Evolutionary conservation across 176 grass and related monocot species (phyloP), one percentile per base, ranked within the genome.

Genomic region (Saccharum spontaneum): DNA sequence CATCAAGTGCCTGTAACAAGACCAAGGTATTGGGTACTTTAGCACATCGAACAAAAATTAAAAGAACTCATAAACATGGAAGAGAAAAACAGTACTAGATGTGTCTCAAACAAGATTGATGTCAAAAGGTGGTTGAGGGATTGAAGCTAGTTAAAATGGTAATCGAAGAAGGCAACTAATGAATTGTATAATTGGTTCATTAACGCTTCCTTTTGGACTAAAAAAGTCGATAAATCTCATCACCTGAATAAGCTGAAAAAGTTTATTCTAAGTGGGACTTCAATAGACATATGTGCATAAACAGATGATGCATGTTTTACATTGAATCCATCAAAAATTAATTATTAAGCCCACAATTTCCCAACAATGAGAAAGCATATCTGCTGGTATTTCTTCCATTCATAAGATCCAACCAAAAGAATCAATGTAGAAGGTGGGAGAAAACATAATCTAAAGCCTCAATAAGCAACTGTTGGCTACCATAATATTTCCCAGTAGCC

Each of bases 1-100:
- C 97, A 87, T 99, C 97, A 84, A 99, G 84, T 86, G 93, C 90
- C 93, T 98, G 79, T 75, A 49, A 77, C 50, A 82, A 41, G 79
- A 87, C 54, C 82, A 39, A 70, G 16, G 5, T 22, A 67, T 48
- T 73, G 22, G 24, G 15, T 11, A 77, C 33, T 78, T 86, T 37
- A 12, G 15, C 30, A 83, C 10, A 86, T 73, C 12, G 10, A 36
- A 52, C 33, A 75, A 28, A 70, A 64, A 72, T 7, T 6, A 57
- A 39, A 73, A n/a, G 6, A 40, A 67, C 23, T 66, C 38, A 66
- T 8, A 78, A 67, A 69, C 26, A 79, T 8, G 13, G n/a, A 17
- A 22, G 75, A 34, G 7, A 84, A 60, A 50, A 48, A 15, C 7
- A 57, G 11, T 67, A 66, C 2, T 24, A 43, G 28, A 48, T 15